These are phyloP conservation scores for Sphagnum tenellum DNA, from an alignment of 225 moss, liverwort and hornwort genomes.

Conservation along the genomic window DNA sequence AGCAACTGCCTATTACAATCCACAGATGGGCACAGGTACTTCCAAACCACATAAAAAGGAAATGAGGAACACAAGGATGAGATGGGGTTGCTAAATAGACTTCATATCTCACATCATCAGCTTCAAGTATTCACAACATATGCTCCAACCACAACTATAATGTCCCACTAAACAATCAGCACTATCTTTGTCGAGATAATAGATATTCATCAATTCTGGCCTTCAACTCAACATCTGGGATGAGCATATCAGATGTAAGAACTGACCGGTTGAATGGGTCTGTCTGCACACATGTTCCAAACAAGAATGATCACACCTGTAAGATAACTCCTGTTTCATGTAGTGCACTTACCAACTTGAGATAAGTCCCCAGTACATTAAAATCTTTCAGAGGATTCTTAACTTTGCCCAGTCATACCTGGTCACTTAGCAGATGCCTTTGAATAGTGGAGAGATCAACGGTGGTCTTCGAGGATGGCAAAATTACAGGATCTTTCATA, in stretches of 20 bases:
- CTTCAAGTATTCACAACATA: no score
- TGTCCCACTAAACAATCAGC: no score
- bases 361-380: no score
- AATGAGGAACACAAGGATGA: no score
- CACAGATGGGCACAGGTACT: no score
- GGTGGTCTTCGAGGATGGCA: constrained; percentile 88
- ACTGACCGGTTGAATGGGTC: constrained; percentile 97
- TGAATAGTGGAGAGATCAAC: constrained; percentile 94
- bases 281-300: constrained; percentile 49
- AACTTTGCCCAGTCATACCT: constrained; percentile 28
- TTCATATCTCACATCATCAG: no score
- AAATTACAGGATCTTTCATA: constrained; percentile 94
- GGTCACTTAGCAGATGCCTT: constrained; percentile 97
- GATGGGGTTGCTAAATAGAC: no score
- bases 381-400: no score
- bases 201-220: constrained; percentile 72
- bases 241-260: constrained; percentile 87
- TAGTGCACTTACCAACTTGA: no score
- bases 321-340: not conserved
- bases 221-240: constrained; percentile 75
- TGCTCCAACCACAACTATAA: no score
- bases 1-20: no score
- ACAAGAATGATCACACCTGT: not conserved
- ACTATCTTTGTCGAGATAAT: constrained; percentile 42
- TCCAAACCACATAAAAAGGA: no score